Evolutionary conservation across 352 stramenopile species (phyloP).

Genomic region (Saprolegnia parasitica): DNA sequence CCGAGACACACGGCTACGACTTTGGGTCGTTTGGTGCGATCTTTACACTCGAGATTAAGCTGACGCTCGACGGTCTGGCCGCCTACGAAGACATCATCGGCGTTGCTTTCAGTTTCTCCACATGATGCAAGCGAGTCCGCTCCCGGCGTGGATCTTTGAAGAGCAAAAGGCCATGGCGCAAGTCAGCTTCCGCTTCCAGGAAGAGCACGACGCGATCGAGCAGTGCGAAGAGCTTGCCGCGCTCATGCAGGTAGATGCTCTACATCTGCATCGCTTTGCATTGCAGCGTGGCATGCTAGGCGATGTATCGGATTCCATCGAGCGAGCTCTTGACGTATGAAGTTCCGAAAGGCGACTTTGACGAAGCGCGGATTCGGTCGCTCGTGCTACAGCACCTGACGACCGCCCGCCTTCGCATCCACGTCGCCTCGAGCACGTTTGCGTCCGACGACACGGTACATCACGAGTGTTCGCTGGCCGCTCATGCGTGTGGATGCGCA

Average conservation of each 20-base stretch:
- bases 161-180: slow-evolving; percentile 58
- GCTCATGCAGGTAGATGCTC: slow-evolving; percentile 57
- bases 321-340: slow-evolving; percentile 62
- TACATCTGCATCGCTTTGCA: background rate
- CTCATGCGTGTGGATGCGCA: background rate
- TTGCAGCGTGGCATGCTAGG: slow-evolving; percentile 33
- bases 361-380: slow-evolving; percentile 37
- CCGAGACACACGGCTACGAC: slow-evolving; percentile 66
- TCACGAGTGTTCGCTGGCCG: background rate
- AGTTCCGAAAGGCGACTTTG: slow-evolving; percentile 50
- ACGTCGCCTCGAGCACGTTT: slow-evolving; percentile 40
- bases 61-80: slow-evolving; percentile 54
- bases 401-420: slow-evolving; percentile 46
- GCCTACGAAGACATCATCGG: slow-evolving; percentile 58
- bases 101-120: slow-evolving; percentile 58
- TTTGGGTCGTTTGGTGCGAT: slow-evolving; percentile 58
- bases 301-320: slow-evolving; percentile 50
- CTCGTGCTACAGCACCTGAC: slow-evolving; percentile 46
- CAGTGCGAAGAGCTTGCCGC: slow-evolving; percentile 62
- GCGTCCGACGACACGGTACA: slow-evolving; percentile 12
- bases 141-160: slow-evolving; percentile 68
- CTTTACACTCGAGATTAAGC: slow-evolving; percentile 71
- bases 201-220: slow-evolving; percentile 63
- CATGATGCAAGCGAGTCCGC: slow-evolving; percentile 48
- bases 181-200: slow-evolving; percentile 72